Conservation (phyloP, 805 yeast genomes). For the Saturnispora quitensis region DNA sequence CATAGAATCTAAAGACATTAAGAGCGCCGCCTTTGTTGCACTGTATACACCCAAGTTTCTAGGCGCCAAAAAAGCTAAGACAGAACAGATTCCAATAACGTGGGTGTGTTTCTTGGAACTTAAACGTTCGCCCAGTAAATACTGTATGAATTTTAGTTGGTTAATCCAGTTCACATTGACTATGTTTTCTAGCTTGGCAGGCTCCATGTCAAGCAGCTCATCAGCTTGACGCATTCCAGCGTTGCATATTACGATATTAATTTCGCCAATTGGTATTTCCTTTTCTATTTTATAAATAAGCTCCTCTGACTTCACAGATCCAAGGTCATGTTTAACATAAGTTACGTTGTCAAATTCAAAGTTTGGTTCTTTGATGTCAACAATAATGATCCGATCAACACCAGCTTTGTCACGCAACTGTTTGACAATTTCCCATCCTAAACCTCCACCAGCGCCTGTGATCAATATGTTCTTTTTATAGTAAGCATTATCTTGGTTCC, state of each 20-base stretch:
- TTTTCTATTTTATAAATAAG: slow-evolving; percentile 18
- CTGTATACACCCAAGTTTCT: slow-evolving; percentile 38
- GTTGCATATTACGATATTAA: slow-evolving; percentile 35
- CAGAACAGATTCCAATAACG: slow-evolving; percentile 37
- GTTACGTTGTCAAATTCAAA: slow-evolving; percentile 14
- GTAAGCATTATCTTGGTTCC: not conserved
- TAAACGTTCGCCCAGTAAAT: slow-evolving; percentile 17
- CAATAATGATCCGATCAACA: slow-evolving; percentile 21
- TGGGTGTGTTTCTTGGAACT: slow-evolving; percentile 18
- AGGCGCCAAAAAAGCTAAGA: slow-evolving; percentile 43
- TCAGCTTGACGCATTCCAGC: slow-evolving; percentile 39
- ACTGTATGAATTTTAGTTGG: slow-evolving; percentile 33
- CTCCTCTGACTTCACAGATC: slow-evolving; percentile 9
- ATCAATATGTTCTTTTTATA: slow-evolving; percentile 1
- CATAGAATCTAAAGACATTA: slow-evolving; percentile 37
- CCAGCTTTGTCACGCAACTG: not conserved
- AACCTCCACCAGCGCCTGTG: slow-evolving; percentile 45
- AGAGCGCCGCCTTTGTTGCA: slow-evolving; percentile 39
- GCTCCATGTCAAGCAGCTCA: slow-evolving; percentile 22
- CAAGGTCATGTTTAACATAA: slow-evolving; percentile 23
- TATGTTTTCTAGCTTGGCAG: slow-evolving; percentile 22
- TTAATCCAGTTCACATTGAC: slow-evolving; percentile 37
- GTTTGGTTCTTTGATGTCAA: slow-evolving; percentile 24
- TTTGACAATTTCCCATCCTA: slow-evolving; percentile 36
- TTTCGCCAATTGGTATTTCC: slow-evolving; percentile 7